Evolutionary conservation across 805 yeast genomes (phyloP), one percentile per base, ranked within the genome.

Genomic region (Teunomyces gatunensis): DNA sequence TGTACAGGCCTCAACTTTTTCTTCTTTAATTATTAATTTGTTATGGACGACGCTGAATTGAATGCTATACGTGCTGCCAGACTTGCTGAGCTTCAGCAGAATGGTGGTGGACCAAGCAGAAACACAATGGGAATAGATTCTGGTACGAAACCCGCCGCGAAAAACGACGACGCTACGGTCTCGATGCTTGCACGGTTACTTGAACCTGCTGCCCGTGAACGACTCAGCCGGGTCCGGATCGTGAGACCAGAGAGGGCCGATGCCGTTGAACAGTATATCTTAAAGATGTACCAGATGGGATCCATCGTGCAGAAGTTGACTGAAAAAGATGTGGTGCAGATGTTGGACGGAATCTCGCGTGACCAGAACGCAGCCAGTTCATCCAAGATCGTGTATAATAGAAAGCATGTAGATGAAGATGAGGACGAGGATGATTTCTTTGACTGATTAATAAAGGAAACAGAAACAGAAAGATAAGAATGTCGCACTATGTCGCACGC

Each of bases 11-110:
- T 10, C n/a, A 12, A 18, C 5, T 6, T 20, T 18, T 21, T 23
- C 25, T 9, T 13, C 4, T 3, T 18, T 18, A 2, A 3, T 3
- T 18, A 2, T 18, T 18, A 18, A 18, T 18, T 20, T 34, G 56
- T 25, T 11, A 89, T 90, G 96, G 96, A 89, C 58, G 92, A 89
- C 63, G 68, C 83, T 18, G 99, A 92, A 66, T 73, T 92, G 49
- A 83, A 85, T 56, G 97, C 97, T 28, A 87, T 92, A 53, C 80
- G 98, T 57, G 89, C 89, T 39, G 97, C 97, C n/a, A 80, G 98
- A 55, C 68, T 92, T 56, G 84, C 85, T 20, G 96, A 92, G 66
- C 72, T 92, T 52, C 95, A 87, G 63, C 74, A 78, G 51, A 76
- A 75, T 50, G 65, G 78, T 1, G 78, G 78, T n/a, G 42, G 47